phyloP scores from a whole-genome alignment of 2,329 filamentous ascomycete genomes.

The Ophiobolus disseminans region DNA sequence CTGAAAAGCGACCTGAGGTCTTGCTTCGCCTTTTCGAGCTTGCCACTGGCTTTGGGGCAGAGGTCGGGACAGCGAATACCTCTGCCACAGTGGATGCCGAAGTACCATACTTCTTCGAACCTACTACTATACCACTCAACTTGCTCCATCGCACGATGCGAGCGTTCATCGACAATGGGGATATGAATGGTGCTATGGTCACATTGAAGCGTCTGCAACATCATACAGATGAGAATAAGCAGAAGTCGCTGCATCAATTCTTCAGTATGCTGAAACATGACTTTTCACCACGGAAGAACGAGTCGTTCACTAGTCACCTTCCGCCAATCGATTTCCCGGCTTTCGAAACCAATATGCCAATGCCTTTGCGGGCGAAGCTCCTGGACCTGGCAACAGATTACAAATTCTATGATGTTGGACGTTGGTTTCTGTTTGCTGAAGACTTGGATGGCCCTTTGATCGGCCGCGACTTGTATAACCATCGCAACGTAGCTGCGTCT shows the following conservation, averaged over 20 bases:
- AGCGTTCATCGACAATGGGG: conserved; percentile 49
- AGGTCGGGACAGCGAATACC: conserved; percentile 48
- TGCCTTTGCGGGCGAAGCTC: conserved; percentile 57
- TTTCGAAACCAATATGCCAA: conserved; percentile 56
- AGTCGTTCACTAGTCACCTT: conserved; percentile 34
- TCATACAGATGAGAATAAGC: conserved; percentile 54
- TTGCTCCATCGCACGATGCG: conserved; percentile 53
- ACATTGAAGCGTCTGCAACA: conserved; percentile 49
- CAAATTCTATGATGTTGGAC: conserved; percentile 57
- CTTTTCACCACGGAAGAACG: conserved; percentile 20
- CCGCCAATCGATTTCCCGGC: conserved; percentile 53
- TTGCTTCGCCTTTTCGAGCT: conserved; percentile 51
- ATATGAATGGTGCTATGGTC: conserved; percentile 48
- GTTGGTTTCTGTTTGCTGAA: conserved; percentile 60
- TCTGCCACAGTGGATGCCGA: conserved; percentile 25
- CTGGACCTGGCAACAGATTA: conserved; percentile 59
- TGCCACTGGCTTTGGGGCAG: conserved; percentile 50
- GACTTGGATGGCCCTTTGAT: conserved; percentile 65
- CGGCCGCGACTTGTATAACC: conserved; percentile 51
- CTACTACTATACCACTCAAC: conserved; percentile 52
- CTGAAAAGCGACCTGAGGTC: conserved; percentile 54
- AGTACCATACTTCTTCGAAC: conserved; percentile 53
- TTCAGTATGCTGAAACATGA: conserved; percentile 43
- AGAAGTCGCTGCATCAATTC: conserved; percentile 51
- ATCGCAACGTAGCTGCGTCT: conserved; percentile 59